A percentile compares a stretch with the other conserved stretches of the same genome.
Evolutionary conservation across 2,329 filamentous ascomycete species (phyloP).

Genomic region (Trichophyton rubrum): DNA sequence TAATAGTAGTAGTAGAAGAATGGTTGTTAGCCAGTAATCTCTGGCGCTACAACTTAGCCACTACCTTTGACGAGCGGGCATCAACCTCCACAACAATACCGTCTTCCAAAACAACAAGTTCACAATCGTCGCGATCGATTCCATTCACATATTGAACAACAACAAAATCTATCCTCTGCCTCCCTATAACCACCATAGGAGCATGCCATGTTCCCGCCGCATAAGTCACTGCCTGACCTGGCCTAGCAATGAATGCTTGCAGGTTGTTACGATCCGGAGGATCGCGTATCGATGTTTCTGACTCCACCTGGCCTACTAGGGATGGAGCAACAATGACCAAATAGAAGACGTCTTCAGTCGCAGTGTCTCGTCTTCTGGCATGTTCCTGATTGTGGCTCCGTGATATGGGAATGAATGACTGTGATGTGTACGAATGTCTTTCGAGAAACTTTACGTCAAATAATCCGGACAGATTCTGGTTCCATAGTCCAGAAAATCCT

Average conservation of each 20-base stretch:
- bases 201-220: conserved; percentile 89
- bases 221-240: conserved; percentile 79
- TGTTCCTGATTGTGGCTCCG: conserved; percentile 17
- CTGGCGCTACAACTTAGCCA: not conserved
- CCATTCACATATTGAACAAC: conserved; percentile 85
- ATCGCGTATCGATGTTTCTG: conserved; percentile 31
- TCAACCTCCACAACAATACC: not conserved
- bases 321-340: conserved; percentile 83
- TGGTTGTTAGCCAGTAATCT: not conserved
- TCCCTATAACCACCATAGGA: conserved; percentile 80
- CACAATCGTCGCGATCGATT: conserved; percentile 70
- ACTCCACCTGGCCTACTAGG: conserved; percentile 35
- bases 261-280: conserved; percentile 60
- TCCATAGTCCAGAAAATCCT: not conserved
- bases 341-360: conserved; percentile 38
- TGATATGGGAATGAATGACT: conserved; percentile 74
- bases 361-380: conserved; percentile 8
- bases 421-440: conserved; percentile 83
- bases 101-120: conserved; percentile 51
- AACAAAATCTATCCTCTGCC: conserved; percentile 63
- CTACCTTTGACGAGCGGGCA: not conserved
- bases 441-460: conserved; percentile 68
- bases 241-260: conserved; percentile 65
- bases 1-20: not conserved
- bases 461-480: conserved; percentile 18